These are phyloP conservation scores for Penicillium cinerascens DNA, from an alignment of 495 filamentous ascomycete species.

Conservation along the genomic window DNA sequence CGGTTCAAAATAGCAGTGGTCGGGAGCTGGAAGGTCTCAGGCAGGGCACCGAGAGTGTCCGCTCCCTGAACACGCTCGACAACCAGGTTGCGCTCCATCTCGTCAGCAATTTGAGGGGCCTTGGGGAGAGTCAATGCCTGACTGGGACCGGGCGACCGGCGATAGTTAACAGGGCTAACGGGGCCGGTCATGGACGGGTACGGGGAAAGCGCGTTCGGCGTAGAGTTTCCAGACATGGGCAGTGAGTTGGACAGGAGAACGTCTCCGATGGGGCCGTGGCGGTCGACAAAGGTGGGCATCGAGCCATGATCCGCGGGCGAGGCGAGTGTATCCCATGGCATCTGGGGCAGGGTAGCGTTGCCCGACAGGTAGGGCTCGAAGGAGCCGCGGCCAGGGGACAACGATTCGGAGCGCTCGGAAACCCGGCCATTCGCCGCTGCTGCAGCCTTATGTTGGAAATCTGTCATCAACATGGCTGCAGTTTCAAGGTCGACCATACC, in stretches of 20 bases:
- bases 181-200: slow-evolving; percentile 70
- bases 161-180: slow-evolving; percentile 68
- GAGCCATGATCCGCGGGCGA: slow-evolving; percentile 59
- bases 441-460: slow-evolving; percentile 95
- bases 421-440: slow-evolving; percentile 72
- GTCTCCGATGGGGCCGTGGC: slow-evolving; percentile 55
- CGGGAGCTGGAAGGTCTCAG: slow-evolving; percentile 86
- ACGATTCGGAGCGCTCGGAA: slow-evolving; percentile 69
- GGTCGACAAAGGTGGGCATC: slow-evolving; percentile 65
- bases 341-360: slow-evolving; percentile 76
- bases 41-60: slow-evolving; percentile 77
- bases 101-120: slow-evolving; percentile 62
- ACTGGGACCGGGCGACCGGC: slow-evolving; percentile 61
- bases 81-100: slow-evolving; percentile 78
- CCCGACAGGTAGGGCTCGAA: slow-evolving; percentile 70
- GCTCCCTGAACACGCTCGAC: slow-evolving; percentile 77
- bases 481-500: slow-evolving; percentile 97
- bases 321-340: slow-evolving; percentile 86
- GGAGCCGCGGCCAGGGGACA: slow-evolving; percentile 64
- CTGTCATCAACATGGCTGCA: slow-evolving; percentile 97
- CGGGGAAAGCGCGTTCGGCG: slow-evolving; percentile 78
- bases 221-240: slow-evolving; percentile 66
- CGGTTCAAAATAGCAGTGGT: slow-evolving; percentile 73
- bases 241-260: slow-evolving; percentile 65
- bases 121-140: slow-evolving; percentile 62